phyloP scores from a whole-genome alignment of 2,329 filamentous ascomycete species.

The Colletotrichum filicis region DNA sequence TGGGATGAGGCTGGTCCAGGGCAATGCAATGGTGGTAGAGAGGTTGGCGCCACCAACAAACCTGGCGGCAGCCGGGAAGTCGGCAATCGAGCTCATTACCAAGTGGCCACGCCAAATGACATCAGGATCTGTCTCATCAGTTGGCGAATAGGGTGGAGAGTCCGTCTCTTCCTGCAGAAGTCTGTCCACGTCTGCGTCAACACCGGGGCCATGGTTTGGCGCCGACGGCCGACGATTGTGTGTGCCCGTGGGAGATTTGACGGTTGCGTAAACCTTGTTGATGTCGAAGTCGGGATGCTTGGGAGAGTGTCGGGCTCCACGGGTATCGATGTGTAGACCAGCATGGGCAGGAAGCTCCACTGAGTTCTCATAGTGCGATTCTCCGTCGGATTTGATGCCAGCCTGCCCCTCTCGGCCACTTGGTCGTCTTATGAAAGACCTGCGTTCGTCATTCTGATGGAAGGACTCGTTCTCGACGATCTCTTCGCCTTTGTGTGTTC shows the following conservation, averaged over 20 bases:
- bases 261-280: constrained; percentile 84
- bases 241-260: constrained; percentile 75
- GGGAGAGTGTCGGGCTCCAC: constrained; percentile 61
- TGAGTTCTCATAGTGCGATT: constrained; percentile 15
- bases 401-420: constrained; percentile 42
- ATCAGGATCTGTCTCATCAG: constrained; percentile 77
- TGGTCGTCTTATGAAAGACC: constrained; percentile 48
- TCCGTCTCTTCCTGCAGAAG: constrained; percentile 83
- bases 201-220: constrained; percentile 67
- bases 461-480: constrained; percentile 80
- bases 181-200: constrained; percentile 90
- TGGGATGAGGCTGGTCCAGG: constrained; percentile 82
- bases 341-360: constrained; percentile 45
- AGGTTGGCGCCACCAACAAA: constrained; percentile 89
- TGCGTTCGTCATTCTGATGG: constrained; percentile 45
- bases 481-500: constrained; percentile 96
- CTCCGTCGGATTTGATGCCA: constrained; percentile 31
- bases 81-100: constrained; percentile 80
- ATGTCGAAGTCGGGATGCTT: constrained; percentile 78
- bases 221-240: constrained; percentile 61
- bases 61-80: constrained; percentile 81
- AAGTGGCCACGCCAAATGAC: constrained; percentile 83
- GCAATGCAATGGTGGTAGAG: constrained; percentile 59
- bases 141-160: constrained; percentile 85
- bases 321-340: constrained; percentile 53